Conservation (phyloP, 176 grass and related monocot species). For the Guadua angustifolia region DNA sequence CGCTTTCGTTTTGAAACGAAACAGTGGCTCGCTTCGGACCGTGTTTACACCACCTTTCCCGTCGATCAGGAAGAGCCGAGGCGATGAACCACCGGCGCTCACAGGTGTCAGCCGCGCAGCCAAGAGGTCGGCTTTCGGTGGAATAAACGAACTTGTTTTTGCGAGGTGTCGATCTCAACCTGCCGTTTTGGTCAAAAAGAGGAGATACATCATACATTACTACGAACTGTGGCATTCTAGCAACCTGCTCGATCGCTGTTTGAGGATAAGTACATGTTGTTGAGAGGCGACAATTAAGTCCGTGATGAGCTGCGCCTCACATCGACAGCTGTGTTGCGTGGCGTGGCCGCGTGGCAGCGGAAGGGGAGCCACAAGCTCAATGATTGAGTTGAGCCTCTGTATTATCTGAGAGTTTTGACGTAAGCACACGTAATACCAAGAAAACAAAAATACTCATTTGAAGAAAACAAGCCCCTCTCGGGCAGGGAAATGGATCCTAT, state of each 20-base stretch:
- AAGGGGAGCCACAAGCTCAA: background rate
- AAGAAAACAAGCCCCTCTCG: background rate
- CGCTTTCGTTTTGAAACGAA: too few species aligned
- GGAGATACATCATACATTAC: background rate
- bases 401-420: background rate
- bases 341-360: background rate
- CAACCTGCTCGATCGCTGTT: background rate
- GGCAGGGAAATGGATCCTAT: background rate
- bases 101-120: conserved; percentile 34
- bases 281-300: background rate
- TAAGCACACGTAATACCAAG: background rate
- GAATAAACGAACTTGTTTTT: background rate
- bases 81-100: background rate
- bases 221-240: too few species aligned
- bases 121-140: background rate
- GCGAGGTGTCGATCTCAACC: conserved; percentile 16
- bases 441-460: background rate
- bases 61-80: background rate
- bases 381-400: conserved; percentile 1
- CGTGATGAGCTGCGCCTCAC: background rate
- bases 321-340: background rate
- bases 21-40: background rate
- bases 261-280: background rate
- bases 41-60: background rate
- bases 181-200: conserved; percentile 5